A percentile compares a stretch with the other conserved stretches of the same genome.
Evolutionary conservation across 768 basidiomycete species (phyloP).

Genomic region (Lentinula lateritia): DNA sequence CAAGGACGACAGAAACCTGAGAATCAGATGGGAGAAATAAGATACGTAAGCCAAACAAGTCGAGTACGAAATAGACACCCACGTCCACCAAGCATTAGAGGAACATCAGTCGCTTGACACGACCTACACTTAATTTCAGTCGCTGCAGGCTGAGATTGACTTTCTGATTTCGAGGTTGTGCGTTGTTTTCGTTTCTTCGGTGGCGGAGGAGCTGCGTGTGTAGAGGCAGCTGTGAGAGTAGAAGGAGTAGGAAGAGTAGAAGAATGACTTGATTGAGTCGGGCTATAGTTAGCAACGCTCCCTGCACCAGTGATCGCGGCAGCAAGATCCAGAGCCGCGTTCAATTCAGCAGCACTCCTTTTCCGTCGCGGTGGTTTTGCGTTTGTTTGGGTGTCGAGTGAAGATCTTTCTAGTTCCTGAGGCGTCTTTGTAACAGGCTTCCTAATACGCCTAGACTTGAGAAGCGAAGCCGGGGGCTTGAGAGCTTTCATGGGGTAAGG

Average conservation of each 20-base stretch:
- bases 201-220: slow-evolving; percentile 7
- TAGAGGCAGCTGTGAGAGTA: not conserved
- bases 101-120: slow-evolving; percentile 66
- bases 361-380: slow-evolving; percentile 1
- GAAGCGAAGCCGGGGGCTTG: slow-evolving; percentile 37
- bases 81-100: slow-evolving; percentile 74
- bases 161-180: slow-evolving; percentile 17
- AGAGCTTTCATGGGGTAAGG: slow-evolving; percentile 52
- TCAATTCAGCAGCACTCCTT: not conserved
- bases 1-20: slow-evolving; percentile 68
- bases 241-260: not conserved
- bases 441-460: slow-evolving; percentile 30
- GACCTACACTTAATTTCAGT: slow-evolving; percentile 48
- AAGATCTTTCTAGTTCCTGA: not conserved
- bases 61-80: slow-evolving; percentile 23
- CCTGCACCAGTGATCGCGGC: slow-evolving; percentile 2
- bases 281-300: not conserved
- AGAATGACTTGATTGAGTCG: not conserved
- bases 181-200: slow-evolving; percentile 38
- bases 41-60: not conserved
- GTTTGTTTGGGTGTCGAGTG: not conserved
- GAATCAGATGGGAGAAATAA: not conserved
- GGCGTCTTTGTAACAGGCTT: slow-evolving; percentile 16
- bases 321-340: not conserved
- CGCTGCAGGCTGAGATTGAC: slow-evolving; percentile 18